Base-by-base conservation (phyloP, 2,329 filamentous ascomycete species). In the Lecanosticta acicola region DNA sequence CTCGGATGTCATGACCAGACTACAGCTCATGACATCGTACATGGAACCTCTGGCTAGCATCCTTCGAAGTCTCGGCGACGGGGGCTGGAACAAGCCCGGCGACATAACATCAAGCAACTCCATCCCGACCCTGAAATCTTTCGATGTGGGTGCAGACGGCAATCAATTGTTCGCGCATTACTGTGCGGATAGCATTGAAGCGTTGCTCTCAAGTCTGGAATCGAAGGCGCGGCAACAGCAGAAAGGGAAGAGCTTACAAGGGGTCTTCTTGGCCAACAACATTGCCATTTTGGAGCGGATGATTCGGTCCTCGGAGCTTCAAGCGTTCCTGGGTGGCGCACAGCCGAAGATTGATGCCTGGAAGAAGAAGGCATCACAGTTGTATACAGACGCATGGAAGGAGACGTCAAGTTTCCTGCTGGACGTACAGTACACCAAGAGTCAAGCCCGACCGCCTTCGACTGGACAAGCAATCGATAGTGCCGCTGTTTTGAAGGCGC, bases 191-290 rank as follows among this genome's bases (percentile, higher is more conserved):
- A 91, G 87, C 24, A 84, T 97, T 52, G 89, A 97, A 45, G 76
- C 80, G 1, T 75, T 97, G 17, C 77, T 97, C 53, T 76, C 76
- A 20, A 78, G 84, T 7, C 74, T 97, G 9, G 87, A 94, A 52
- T 73, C 78, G 49, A 93, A 89, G 54, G 82, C 84, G 3, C 80
- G 84, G 21, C 63, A 77, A 7, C 66, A 93, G 35, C 78, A 93
- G 47, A 89, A 90, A 61, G 80, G 79, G 49, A 93, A 89, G 66
- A 81, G 83, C 18, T 73, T 87, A 3, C 78, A 89, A 40, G 93
- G 90, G 19, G 87, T 96, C 14, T 96, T 97, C 65, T 71, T 97
- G 42, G 87, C 88, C 39, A 98, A 98, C 68, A 88, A 83, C 53
- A 79, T 94, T 48, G 80, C 84, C 48, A 80, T 95, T 39, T 77